These are phyloP conservation scores for Salix dunnii DNA, from an alignment of 345 rosid species.

Conservation along the genomic window DNA sequence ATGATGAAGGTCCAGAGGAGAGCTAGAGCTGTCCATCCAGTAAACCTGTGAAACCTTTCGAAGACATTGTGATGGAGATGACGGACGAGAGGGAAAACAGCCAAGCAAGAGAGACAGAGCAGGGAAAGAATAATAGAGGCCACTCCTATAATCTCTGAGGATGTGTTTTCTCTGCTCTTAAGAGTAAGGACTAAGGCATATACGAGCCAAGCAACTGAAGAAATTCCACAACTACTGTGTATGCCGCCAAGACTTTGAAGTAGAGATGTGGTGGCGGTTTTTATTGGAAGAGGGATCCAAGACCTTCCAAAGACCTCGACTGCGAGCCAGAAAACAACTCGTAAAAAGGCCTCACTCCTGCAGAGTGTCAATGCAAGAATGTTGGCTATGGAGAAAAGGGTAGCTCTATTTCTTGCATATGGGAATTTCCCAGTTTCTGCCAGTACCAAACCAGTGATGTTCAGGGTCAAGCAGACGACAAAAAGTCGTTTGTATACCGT, in stretches of 20 bases:
- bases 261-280: conserved; percentile 61
- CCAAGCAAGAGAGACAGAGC: conserved; percentile 50
- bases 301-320: conserved; percentile 53
- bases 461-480: conserved; percentile 38
- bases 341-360: conserved; percentile 69
- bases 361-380: conserved; percentile 65
- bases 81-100: conserved; percentile 75
- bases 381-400: conserved; percentile 65
- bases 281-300: conserved; percentile 50
- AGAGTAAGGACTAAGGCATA: conserved; percentile 61
- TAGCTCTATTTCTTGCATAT: conserved; percentile 61
- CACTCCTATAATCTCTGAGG: conserved; percentile 54
- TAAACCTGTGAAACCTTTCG: conserved; percentile 65
- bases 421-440: conserved; percentile 58
- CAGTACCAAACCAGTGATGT: conserved; percentile 48
- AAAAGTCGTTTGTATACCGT: conserved; percentile 80
- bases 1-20: conserved; percentile 68
- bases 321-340: conserved; percentile 56
- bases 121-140: conserved; percentile 55
- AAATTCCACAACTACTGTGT: conserved; percentile 74
- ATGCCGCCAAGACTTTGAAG: conserved; percentile 77
- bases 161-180: conserved; percentile 44
- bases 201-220: conserved; percentile 68
- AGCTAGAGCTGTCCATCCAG: conserved; percentile 67
- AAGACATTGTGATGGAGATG: conserved; percentile 82